Percentiles rank a stretch among this genome's conserved stretches.
These are phyloP conservation scores for Corylus americana DNA, from an alignment of 306 rosid species.

Conservation along the genomic window DNA sequence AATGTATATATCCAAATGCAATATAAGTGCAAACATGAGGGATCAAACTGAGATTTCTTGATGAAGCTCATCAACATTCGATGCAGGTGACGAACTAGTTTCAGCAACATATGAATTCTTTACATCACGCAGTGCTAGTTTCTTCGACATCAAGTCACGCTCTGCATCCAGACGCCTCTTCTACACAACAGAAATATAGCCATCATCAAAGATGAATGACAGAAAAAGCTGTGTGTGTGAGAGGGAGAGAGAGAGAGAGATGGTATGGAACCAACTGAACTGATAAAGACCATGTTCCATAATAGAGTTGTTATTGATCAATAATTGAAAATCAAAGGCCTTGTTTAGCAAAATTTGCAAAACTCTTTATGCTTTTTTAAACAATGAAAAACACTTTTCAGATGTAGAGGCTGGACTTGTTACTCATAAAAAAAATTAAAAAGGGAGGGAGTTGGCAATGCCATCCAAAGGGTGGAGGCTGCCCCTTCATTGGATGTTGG, in stretches of 20 bases:
- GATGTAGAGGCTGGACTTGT: too few relatives aligned
- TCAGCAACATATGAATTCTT: conserved; percentile 45
- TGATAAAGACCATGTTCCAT: neutral
- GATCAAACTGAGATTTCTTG: conserved; percentile 74
- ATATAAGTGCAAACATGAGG: neutral
- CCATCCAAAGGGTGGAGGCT: too few relatives aligned
- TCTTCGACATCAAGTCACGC: conserved; percentile 47
- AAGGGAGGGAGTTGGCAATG: too few relatives aligned
- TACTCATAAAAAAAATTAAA: too few relatives aligned
- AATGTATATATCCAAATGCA: neutral
- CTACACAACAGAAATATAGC: conserved; percentile 33
- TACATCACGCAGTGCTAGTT: conserved; percentile 48
- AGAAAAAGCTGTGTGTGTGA: neutral
- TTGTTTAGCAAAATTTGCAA: too few relatives aligned
- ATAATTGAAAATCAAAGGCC: too few relatives aligned
- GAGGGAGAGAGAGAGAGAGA: neutral
- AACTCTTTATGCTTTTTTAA: too few relatives aligned
- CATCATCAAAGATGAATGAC: neutral
- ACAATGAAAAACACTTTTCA: too few relatives aligned
- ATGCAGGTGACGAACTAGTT: conserved; percentile 48
- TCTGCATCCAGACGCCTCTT: conserved; percentile 47
- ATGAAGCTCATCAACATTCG: conserved; percentile 68
- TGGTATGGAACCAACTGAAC: neutral
- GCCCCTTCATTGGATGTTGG: too few relatives aligned
- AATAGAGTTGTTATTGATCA: neutral